Conservation (phyloP, 495 filamentous ascomycete species). For the Hypoxylon subgilvum region DNA sequence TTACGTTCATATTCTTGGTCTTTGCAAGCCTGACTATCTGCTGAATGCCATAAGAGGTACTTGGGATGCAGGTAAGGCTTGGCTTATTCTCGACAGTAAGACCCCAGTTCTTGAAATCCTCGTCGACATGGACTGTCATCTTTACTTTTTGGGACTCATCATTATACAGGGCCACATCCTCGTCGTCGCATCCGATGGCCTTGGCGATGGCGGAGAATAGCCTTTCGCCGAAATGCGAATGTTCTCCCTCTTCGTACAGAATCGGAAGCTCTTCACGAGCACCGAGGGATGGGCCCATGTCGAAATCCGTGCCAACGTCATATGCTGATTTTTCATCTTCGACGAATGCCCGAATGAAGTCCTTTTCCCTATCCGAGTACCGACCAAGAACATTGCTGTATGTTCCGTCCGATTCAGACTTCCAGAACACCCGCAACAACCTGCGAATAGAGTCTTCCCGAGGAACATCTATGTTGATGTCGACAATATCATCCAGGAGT, state of each 20-base stretch:
- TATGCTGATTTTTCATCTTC: slow-evolving; percentile 13
- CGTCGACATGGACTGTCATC: slow-evolving; percentile 27
- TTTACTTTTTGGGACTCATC: slow-evolving; percentile 4
- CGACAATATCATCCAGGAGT: slow-evolving; percentile 14
- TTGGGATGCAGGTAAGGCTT: slow-evolving; percentile 53
- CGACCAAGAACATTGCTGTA: slow-evolving; percentile 2
- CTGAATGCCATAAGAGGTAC: slow-evolving; percentile 53
- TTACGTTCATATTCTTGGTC: slow-evolving; percentile 46
- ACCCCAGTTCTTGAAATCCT: slow-evolving; percentile 59
- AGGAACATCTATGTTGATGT: slow-evolving; percentile 6
- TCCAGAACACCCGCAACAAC: slow-evolving; percentile 16
- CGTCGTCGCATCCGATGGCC: not conserved
- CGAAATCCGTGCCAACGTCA: slow-evolving; percentile 30
- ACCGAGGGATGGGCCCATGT: slow-evolving; percentile 9
- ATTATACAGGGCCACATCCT: slow-evolving; percentile 11
- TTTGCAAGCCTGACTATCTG: slow-evolving; percentile 52
- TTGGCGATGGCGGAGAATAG: slow-evolving; percentile 2
- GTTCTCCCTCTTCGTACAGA: not conserved
- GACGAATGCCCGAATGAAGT: slow-evolving; percentile 8
- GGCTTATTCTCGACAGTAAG: slow-evolving; percentile 53
- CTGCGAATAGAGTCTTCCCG: slow-evolving; percentile 21
- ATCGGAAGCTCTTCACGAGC: slow-evolving; percentile 15
- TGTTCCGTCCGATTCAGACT: slow-evolving; percentile 8
- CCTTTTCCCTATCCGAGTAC: slow-evolving; percentile 9
- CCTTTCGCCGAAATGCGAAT: not conserved